Evolutionary conservation across 352 stramenopile genomes (phyloP), one percentile per base, ranked within the genome.

Genomic region (Phytophthora cactorum): DNA sequence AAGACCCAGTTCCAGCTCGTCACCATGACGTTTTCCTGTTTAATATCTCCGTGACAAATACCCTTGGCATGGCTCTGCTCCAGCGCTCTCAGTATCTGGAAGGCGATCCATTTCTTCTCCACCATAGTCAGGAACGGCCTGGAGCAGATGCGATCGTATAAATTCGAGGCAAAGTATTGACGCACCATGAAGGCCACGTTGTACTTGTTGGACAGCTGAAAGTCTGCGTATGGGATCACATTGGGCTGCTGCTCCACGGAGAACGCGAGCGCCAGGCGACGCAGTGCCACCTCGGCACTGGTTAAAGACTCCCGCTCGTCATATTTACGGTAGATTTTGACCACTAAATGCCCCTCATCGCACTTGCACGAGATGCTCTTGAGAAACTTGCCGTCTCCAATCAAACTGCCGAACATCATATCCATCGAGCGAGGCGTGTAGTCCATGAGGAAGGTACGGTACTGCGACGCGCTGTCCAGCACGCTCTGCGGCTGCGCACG

Each of bases 11-110:
- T 98, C 90, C 95, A 99, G 60, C 86, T 98, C 9, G 97, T 99
- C n/a, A 99, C 83, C 70, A 98, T 96, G 68, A 99, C 89, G 82
- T 99, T 99, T 73, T 99, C 96, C 54, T 97, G 93, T 61, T 98
- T 99, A 52, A 99, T 93, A 71, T 99, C 97, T 50, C 97, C 97
- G 72, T 99, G 98, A 59, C 91, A 97, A 31, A 99, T 91, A 1
- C 89, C 91, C 27, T 90, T 95, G 14, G 81, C 75, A 69, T 99
- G 97, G 47, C 95, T 93, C 67, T 98, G 90, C 60, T 98, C 91
- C 9, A 99, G 73, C 15, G 97, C 96, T 49, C 89, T 77, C 2
- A 99, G 69, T 53, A 99, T 84, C 76, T 99, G 98, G 78, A 98
- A 99, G 5, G 93, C 85, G 44, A 99, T 97, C 96, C 96, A 99